phyloP scores from a whole-genome alignment of 495 filamentous ascomycete genomes.

The Penicillium manginii region DNA sequence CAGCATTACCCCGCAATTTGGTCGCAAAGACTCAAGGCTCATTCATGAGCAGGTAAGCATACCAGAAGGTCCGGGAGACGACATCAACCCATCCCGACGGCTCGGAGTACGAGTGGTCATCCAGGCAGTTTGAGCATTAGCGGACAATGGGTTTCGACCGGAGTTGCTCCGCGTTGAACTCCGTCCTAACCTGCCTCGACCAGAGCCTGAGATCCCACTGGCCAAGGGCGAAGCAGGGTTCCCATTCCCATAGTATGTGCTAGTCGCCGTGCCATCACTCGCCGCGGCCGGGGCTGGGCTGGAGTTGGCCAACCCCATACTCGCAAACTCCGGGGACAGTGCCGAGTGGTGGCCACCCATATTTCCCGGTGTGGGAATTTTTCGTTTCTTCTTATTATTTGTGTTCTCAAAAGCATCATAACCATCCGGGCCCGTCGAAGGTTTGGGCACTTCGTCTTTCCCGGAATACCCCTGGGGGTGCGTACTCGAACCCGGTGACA shows the following conservation, averaged over 20 bases:
- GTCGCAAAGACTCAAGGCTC: not conserved
- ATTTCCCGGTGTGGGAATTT: constrained; percentile 87
- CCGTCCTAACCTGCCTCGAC: constrained; percentile 77
- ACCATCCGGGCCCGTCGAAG: constrained; percentile 66
- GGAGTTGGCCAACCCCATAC: constrained; percentile 58
- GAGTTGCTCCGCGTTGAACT: constrained; percentile 48
- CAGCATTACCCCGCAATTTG: constrained; percentile 11
- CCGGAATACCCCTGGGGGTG: constrained; percentile 29
- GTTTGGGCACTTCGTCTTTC: constrained; percentile 39
- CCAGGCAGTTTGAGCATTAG: constrained; percentile 44
- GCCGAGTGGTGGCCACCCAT: constrained; percentile 63
- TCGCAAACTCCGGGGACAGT: constrained; percentile 64
- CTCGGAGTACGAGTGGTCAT: constrained; percentile 36
- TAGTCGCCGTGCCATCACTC: constrained; percentile 52
- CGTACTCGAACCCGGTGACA: constrained; percentile 36
- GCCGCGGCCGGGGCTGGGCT: constrained; percentile 45
- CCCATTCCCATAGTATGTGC: constrained; percentile 60
- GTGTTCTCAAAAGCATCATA: constrained; percentile 98
- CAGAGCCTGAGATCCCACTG: constrained; percentile 75
- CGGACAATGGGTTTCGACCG: constrained; percentile 66
- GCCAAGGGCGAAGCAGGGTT: constrained; percentile 52
- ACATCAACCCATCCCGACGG: constrained; percentile 44
- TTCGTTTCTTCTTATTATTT: constrained; percentile 99
- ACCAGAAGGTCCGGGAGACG: constrained; percentile 46
- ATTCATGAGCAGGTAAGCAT: constrained; percentile 15